Evolutionary conservation across 192 early-diverging fungal species (phyloP).

Genomic region (Rhizophagus clarus): DNA sequence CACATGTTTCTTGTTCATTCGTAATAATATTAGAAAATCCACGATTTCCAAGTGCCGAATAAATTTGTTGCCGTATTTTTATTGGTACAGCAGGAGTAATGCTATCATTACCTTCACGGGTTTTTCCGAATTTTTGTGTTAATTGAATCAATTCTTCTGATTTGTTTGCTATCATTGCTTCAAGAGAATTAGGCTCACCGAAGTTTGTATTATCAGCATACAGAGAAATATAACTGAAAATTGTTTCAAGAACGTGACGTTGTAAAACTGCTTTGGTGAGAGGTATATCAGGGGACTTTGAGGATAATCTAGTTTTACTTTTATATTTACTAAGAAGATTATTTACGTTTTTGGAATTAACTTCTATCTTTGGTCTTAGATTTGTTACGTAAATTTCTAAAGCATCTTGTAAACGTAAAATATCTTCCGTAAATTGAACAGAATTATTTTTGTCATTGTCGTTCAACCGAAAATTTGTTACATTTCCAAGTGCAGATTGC

Average conservation of each 20-base stretch:
- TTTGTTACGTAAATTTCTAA: background rate
- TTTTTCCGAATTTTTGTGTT: background rate
- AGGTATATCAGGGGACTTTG: background rate
- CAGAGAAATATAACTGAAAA: background rate
- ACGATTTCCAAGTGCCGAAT: background rate
- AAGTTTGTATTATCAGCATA: no score
- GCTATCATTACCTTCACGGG: background rate
- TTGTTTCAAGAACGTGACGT: background rate
- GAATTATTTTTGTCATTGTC: slow-evolving; percentile 6
- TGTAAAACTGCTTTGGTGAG: background rate
- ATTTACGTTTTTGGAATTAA: background rate
- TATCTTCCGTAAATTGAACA: background rate
- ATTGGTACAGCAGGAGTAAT: background rate
- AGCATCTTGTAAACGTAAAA: background rate
- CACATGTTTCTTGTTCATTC: background rate
- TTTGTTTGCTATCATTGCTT: background rate
- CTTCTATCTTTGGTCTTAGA: background rate
- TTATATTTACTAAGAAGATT: background rate
- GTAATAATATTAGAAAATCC: background rate
- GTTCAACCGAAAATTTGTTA: background rate
- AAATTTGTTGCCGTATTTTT: slow-evolving; percentile 6
- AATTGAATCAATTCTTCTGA: background rate
- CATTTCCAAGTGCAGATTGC: no score
- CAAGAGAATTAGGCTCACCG: background rate
- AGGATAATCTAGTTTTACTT: background rate